Conservation (phyloP, 345 rosid species). For the Salix suchowensis region DNA sequence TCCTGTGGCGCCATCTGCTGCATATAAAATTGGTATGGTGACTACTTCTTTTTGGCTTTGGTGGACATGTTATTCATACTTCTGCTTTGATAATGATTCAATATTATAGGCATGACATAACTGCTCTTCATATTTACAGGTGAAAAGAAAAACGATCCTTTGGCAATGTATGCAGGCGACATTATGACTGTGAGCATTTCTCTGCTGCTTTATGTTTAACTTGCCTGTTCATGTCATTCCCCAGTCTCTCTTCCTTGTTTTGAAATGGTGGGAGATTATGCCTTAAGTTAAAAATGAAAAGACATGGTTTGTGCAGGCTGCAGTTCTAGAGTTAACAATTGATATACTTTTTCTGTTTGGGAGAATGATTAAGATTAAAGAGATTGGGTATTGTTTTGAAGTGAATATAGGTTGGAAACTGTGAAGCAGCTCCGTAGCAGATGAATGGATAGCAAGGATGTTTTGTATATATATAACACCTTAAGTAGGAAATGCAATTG, state of each 20-base stretch:
- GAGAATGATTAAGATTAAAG: neutral
- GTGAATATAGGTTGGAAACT: neutral
- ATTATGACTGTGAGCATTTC: slow-evolving; percentile 69
- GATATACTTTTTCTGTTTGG: neutral
- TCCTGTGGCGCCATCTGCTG: slow-evolving; percentile 91
- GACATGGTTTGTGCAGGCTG: neutral
- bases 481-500: too few species aligned
- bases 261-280: neutral
- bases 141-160: slow-evolving; percentile 85
- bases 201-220: neutral
- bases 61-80: neutral
- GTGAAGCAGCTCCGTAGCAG: neutral
- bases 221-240: neutral
- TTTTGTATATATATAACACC: too few species aligned
- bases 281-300: neutral
- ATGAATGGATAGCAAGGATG: too few species aligned
- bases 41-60: neutral
- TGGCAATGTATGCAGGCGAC: slow-evolving; percentile 95
- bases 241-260: neutral
- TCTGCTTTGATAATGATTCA: neutral
- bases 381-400: neutral
- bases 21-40: slow-evolving; percentile 71
- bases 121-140: slow-evolving; percentile 34
- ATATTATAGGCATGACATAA: neutral
- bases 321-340: too few species aligned